Percentiles rank a stretch among this genome's conserved stretches.
These are phyloP conservation scores for Amanita pseudoporphyria DNA, from an alignment of 768 basidiomycete species.

Conservation along the genomic window DNA sequence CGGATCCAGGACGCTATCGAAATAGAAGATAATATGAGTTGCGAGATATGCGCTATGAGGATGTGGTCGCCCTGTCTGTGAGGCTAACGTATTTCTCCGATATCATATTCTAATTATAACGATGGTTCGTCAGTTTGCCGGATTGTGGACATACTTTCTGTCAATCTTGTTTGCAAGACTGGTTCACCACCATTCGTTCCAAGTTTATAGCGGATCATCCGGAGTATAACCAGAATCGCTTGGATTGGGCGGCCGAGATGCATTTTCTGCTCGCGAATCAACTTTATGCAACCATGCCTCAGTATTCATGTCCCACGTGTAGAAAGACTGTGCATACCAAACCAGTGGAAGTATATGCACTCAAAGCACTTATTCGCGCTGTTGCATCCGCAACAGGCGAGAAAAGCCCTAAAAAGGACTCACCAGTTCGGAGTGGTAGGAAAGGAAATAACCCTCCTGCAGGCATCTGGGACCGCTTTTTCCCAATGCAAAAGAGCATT, in stretches of 20 bases:
- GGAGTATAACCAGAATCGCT: slow-evolving; percentile 26
- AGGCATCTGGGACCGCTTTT: slow-evolving; percentile 40
- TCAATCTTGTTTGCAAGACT: slow-evolving; percentile 46
- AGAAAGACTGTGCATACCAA: slow-evolving; percentile 35
- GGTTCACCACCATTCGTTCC: slow-evolving; percentile 37
- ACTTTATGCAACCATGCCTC: slow-evolving; percentile 26
- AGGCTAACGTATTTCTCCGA: slow-evolving; percentile 15
- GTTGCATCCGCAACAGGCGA: slow-evolving; percentile 43
- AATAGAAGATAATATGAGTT: slow-evolving; percentile 46
- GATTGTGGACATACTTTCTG: slow-evolving; percentile 70
- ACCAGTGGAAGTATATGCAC: slow-evolving; percentile 51
- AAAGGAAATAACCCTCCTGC: slow-evolving; percentile 13
- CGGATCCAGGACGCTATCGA: slow-evolving; percentile 27
- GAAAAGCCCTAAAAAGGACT: slow-evolving; percentile 27
- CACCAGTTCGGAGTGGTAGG: slow-evolving; percentile 11
- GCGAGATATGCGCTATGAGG: slow-evolving; percentile 53
- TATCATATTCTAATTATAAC: background rate
- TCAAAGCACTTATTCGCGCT: slow-evolving; percentile 47
- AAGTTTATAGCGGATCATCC: slow-evolving; percentile 42
- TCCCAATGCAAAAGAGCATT: slow-evolving; percentile 19
- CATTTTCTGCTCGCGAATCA: slow-evolving; percentile 11
- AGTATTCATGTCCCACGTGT: slow-evolving; percentile 64
- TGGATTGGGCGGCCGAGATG: background rate
- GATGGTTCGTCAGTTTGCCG: slow-evolving; percentile 32
- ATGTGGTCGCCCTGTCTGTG: slow-evolving; percentile 66